Evolutionary conservation across 805 yeast genomes (phyloP), one percentile per base, ranked within the genome.

Genomic region (Tetrapisispora iriomotensis): DNA sequence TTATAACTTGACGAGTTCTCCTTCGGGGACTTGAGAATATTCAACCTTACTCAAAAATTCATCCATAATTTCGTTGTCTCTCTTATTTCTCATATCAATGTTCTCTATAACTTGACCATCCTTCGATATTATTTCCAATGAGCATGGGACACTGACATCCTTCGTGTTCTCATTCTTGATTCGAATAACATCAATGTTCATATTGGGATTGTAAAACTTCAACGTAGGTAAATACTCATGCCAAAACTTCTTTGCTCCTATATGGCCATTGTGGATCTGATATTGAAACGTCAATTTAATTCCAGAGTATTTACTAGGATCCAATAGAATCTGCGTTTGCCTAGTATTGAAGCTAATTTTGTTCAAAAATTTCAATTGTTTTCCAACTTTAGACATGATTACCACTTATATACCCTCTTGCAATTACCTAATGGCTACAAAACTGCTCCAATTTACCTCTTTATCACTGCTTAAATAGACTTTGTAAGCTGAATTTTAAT

Each of bases 171-270:
- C 43, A 35, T 62, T 56, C 29, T 67, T 64, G 32, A 82, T 67
- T 48, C 87, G 67, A 12, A 71, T 64, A 26, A 85, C 79, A 19
- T 70, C 67, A 40, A 85, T 75, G 19, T 75, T 71, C 21, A 82
- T 53, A 32, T 66, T 64, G n/a, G 90, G 88, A 59, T 87, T 87
- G 64, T 85, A 88, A 60, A 82, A 87, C 56, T 76, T 79, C 45
- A 87, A 68, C 6, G 87, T 76, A 20, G 92, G 94, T 41, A 87
- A 65, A 61, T 76, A 72, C 37, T 68, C 64, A 49, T 74, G 75
- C 92, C 94, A 83, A 61, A 87, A 84, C 47, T 73, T 72, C 50
- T 79, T 75, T 40, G 82, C 73, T 2, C 88, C 88, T 63, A 71
- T 67, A 49, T 79, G 77, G 1, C 83, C 81, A 46, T 67, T 58